These are phyloP conservation scores for Monilinia fructigena DNA, from an alignment of 2,329 filamentous ascomycete genomes.

Conservation along the genomic window DNA sequence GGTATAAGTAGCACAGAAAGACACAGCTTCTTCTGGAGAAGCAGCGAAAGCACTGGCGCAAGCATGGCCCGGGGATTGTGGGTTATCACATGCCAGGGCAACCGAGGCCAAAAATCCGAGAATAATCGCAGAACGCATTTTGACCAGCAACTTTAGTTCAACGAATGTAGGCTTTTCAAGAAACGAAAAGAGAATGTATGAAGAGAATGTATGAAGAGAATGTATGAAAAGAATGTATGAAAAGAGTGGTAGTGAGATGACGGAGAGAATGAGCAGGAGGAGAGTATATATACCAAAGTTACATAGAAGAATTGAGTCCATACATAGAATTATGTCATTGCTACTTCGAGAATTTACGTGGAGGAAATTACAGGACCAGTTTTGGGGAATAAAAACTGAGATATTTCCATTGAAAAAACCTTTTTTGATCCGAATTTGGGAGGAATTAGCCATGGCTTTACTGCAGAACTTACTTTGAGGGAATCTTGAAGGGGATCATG, in stretches of 20 bases:
- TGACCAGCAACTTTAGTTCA: constrained; percentile 18
- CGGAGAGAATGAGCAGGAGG: not conserved
- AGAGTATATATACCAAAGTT: not conserved
- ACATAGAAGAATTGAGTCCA: not conserved
- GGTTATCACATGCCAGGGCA: constrained; percentile 27
- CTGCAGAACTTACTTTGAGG: not conserved
- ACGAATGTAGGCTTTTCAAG: not conserved
- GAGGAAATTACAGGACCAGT: constrained; percentile 9
- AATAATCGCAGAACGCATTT: constrained; percentile 28
- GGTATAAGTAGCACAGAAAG: constrained; percentile 29
- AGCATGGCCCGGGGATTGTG: constrained; percentile 21
- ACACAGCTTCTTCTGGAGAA: not conserved
- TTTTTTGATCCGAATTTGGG: not conserved
- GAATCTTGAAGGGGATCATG: not conserved
- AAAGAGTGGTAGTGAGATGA: constrained; percentile 2
- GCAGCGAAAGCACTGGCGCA: constrained; percentile 23
- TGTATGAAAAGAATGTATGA: not conserved
- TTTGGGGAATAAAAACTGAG: not conserved
- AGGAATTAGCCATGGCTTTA: not conserved
- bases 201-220: constrained; percentile 9
- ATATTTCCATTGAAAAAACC: not conserved
- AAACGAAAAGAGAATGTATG: not conserved
- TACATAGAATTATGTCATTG: constrained; percentile 4
- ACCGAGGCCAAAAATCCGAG: constrained; percentile 25
- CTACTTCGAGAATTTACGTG: not conserved